Percentiles rank a stretch among this genome's conserved stretches.
phyloP scores from a whole-genome alignment of 108 stramenopile genomes.

The Cyclotella cryptica region DNA sequence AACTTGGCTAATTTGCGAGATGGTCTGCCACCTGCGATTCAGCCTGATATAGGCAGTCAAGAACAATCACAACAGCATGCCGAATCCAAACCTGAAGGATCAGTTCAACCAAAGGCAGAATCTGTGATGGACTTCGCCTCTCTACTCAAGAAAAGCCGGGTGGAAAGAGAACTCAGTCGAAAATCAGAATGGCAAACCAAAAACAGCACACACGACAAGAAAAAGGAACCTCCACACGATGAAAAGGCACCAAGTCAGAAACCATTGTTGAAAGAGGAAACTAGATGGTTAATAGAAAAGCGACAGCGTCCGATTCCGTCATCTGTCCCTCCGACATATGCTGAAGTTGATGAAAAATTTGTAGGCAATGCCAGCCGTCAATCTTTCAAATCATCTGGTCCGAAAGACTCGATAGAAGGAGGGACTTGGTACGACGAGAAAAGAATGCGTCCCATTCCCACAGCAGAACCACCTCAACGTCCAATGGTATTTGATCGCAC shows the following conservation, averaged over 20 bases:
- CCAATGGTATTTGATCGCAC: not conserved
- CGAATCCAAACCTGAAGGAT: not conserved
- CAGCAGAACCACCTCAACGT: not conserved
- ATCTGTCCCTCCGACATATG: not conserved
- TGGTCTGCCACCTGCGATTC: too few species aligned
- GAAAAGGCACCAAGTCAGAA: not conserved
- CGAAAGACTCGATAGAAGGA: not conserved
- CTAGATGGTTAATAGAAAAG: constrained; percentile 20
- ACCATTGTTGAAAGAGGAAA: constrained; percentile 2
- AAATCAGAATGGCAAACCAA: constrained; percentile 24
- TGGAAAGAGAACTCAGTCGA: constrained; percentile 19
- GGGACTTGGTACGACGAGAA: not conserved
- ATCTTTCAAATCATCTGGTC: not conserved
- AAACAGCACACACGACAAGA: not conserved
- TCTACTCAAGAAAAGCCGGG: constrained; percentile 9
- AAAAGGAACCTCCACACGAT: not conserved
- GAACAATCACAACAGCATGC: not conserved
- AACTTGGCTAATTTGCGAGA: too few species aligned
- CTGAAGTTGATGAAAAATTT: constrained; percentile 10
- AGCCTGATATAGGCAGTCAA: not conserved
- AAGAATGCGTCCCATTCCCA: not conserved
- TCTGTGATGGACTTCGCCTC: not conserved
- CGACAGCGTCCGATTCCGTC: constrained; percentile 21
- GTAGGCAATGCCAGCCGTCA: constrained; percentile 1
- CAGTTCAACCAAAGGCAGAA: not conserved